These are phyloP conservation scores for Glomus cerebriforme DNA, from an alignment of 192 early-diverging fungal genomes.

Conservation along the genomic window DNA sequence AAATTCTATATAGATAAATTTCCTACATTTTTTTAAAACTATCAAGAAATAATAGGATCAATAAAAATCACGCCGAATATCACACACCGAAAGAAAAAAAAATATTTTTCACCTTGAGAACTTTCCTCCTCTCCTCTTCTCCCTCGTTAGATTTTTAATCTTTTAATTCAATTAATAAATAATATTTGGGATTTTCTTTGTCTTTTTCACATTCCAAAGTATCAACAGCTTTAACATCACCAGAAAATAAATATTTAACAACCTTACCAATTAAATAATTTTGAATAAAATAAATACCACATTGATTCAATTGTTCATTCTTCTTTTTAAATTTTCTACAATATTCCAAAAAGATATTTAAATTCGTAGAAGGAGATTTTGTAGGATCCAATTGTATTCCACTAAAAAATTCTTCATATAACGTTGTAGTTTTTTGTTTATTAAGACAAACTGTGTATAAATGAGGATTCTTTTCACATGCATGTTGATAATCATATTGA, in stretches of 20 bases:
- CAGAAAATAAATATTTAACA: neutral
- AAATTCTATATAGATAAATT: too few relatives aligned
- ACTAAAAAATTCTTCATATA: neutral
- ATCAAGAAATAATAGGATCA: too few relatives aligned
- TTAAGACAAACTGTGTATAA: neutral
- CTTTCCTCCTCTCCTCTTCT: too few relatives aligned
- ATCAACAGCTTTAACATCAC: neutral
- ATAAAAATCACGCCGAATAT: too few relatives aligned
- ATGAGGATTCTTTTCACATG: neutral
- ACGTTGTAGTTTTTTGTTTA: neutral
- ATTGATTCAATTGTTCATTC: neutral
- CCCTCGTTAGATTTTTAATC: neutral
- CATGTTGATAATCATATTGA: neutral
- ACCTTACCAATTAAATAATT: neutral
- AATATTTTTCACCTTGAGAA: too few relatives aligned
- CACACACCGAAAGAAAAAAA: too few relatives aligned
- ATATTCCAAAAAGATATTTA: neutral
- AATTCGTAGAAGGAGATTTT: neutral
- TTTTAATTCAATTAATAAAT: neutral
- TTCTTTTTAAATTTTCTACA: neutral
- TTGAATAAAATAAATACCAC: neutral
- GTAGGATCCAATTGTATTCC: neutral
- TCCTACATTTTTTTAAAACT: too few relatives aligned
- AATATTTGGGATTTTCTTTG: neutral
- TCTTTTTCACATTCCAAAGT: neutral